Evolutionary conservation across 768 basidiomycete genomes (phyloP).

Genomic region (Coprinellus aureogranulatus): DNA sequence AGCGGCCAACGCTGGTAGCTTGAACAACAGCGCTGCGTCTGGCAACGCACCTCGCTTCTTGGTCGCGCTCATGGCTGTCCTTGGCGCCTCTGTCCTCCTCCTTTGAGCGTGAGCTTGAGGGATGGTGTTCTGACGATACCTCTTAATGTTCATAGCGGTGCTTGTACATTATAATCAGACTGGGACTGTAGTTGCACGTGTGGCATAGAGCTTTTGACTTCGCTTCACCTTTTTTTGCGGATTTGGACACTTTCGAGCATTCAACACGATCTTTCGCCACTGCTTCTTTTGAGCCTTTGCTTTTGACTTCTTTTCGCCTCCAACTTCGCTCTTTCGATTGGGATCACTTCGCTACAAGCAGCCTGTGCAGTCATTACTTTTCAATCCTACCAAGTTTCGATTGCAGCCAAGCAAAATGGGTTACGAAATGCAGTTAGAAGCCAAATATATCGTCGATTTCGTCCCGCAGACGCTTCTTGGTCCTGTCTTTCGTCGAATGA

Average conservation of each 20-base stretch:
- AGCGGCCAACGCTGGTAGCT: conserved; percentile 16
- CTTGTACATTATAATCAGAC: not conserved
- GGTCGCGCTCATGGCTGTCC: conserved; percentile 46
- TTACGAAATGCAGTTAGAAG: conserved; percentile 19
- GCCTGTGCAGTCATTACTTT: conserved; percentile 2
- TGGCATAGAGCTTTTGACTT: conserved; percentile 1
- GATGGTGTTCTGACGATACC: no score
- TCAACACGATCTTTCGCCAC: conserved; percentile 5
- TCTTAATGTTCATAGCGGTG: no score
- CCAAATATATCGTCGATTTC: conserved; percentile 75
- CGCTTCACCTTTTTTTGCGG: conserved; percentile 15
- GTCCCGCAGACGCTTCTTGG: conserved; percentile 41
- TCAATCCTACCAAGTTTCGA: conserved; percentile 6
- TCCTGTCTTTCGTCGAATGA: not conserved
- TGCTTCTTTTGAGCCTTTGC: conserved; percentile 3
- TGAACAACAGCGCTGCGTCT: conserved; percentile 40
- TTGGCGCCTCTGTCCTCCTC: conserved; percentile 48
- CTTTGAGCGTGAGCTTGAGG: conserved; percentile 24
- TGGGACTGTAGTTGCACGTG: not conserved
- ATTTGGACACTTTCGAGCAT: conserved; percentile 13
- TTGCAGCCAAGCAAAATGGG: conserved; percentile 6
- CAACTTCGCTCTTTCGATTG: not conserved
- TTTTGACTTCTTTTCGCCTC: conserved; percentile 11
- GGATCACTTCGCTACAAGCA: conserved; percentile 3
- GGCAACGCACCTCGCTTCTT: conserved; percentile 42